These are phyloP conservation scores for Rubia peregrina DNA, from an alignment of 305 asterid genomes.

Conservation along the genomic window DNA sequence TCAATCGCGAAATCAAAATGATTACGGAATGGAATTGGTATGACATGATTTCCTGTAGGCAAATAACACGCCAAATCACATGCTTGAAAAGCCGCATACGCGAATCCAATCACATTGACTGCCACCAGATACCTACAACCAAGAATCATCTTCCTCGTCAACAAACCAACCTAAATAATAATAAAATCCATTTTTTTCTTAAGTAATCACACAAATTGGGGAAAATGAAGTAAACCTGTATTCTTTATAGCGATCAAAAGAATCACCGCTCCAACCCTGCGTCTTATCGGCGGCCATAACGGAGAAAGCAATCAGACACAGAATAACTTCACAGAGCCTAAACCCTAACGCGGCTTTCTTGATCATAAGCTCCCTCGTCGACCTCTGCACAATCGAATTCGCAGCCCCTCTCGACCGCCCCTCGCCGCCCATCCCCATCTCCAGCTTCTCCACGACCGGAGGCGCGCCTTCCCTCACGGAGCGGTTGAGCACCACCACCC, in stretches of 20 bases:
- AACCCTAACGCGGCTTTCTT: slow-evolving; percentile 49
- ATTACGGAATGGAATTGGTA: slow-evolving; percentile 41
- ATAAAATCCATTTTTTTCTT: too few species aligned
- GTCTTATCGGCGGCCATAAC: slow-evolving; percentile 88
- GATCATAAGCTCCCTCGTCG: slow-evolving; percentile 33
- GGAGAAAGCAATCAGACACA: slow-evolving; percentile 60
- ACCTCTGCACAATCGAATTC: slow-evolving; percentile 38
- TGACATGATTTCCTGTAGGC: slow-evolving; percentile 44
- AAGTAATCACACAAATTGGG: neutral
- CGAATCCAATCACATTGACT: slow-evolving; percentile 66
- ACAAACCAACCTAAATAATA: slow-evolving; percentile 3
- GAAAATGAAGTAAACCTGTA: slow-evolving; percentile 37
- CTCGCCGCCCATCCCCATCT: slow-evolving; percentile 30
- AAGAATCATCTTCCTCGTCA: slow-evolving; percentile 8
- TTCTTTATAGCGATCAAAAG: slow-evolving; percentile 73
- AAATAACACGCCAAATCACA: slow-evolving; percentile 44
- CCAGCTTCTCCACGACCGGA: slow-evolving; percentile 44
- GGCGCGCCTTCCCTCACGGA: slow-evolving; percentile 39
- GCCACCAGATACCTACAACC: slow-evolving; percentile 54
- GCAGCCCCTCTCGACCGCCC: slow-evolving; percentile 31
- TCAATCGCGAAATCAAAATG: slow-evolving; percentile 63
- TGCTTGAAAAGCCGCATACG: slow-evolving; percentile 68
- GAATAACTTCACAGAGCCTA: slow-evolving; percentile 54
- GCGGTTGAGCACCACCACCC: slow-evolving; percentile 38
- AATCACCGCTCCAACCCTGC: slow-evolving; percentile 91